Evolutionary conservation across 2,329 filamentous ascomycete genomes (phyloP), one percentile per base, ranked within the genome.

Genomic region (Fusarium brachygibbosum): DNA sequence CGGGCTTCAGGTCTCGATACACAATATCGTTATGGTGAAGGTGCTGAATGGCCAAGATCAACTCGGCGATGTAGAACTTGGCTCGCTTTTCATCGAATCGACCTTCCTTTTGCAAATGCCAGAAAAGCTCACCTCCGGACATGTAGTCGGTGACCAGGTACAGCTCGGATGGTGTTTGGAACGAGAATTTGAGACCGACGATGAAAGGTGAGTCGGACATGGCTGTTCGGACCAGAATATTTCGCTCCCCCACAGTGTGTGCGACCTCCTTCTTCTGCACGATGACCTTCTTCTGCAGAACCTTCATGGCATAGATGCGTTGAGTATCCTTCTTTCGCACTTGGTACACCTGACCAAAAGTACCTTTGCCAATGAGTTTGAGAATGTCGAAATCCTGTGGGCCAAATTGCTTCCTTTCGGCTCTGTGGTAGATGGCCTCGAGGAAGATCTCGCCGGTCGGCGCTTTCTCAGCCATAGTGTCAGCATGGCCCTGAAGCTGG

Each of bases 111-210:
- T 99, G 96, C 61, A 99, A 82, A 83, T 99, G 96, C 95, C 96
- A 99, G 81, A 99, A 99, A 2, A 99, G 85, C 80, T 99, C 96
- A 60, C 96, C 96, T 38, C 96, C 96, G 17, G 96, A 99, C 96
- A 99, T 98, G 83, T 98, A 99, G 78, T 98, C 96, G 7, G 96
- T 98, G 16, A 99, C 96, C n/a, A 99, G 86, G 78, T 98, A 98
- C 3, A 99, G 87, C 79, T 99, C 96, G 6, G 94, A 96, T 2
- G 94, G 93, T 1, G 96, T 98, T 79, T 99, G 96, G 84, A 99
- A 99, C 0, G 96, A 98, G 78, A 98, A 99, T 77, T 99, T 99
- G 75, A 99, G 86, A 10, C 95, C 95, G 40, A 99, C 96, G 67
- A 99, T 99, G 77, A 99, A 99, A 0, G 95, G 93, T 17, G 96